Percentiles rank a stretch among this genome's conserved stretches.
These are phyloP conservation scores for Calonectria ilicicola DNA, from an alignment of 2,329 filamentous ascomycete genomes.

Conservation along the genomic window DNA sequence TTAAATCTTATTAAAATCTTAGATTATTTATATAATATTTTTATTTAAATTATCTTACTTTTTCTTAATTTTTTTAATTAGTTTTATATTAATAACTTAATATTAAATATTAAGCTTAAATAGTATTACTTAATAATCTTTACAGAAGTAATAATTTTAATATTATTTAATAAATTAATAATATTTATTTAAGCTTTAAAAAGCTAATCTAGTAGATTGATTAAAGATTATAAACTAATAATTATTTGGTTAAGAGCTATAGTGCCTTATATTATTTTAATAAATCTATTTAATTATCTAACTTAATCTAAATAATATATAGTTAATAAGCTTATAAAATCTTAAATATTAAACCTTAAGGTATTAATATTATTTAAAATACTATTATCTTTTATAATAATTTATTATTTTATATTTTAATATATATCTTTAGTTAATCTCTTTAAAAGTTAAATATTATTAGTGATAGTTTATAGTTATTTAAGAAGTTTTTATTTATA, in stretches of 20 bases:
- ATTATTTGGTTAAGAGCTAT: background rate
- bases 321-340: background rate
- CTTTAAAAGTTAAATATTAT: conserved; percentile 10
- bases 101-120: background rate
- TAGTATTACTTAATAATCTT: background rate
- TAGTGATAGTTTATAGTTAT: background rate
- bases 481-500: background rate
- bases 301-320: background rate
- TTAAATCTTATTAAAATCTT: background rate
- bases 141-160: background rate
- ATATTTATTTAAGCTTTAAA: background rate
- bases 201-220: background rate
- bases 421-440: conserved; percentile 5
- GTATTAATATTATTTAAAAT: background rate
- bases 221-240: background rate
- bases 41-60: background rate
- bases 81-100: background rate
- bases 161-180: background rate
- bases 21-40: background rate
- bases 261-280: background rate
- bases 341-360: background rate
- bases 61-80: background rate
- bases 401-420: conserved; percentile 7
- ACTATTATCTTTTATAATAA: background rate
- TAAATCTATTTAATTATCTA: background rate